These are phyloP conservation scores for Amanita muscaria DNA, from an alignment of 768 basidiomycete genomes.

Conservation along the genomic window DNA sequence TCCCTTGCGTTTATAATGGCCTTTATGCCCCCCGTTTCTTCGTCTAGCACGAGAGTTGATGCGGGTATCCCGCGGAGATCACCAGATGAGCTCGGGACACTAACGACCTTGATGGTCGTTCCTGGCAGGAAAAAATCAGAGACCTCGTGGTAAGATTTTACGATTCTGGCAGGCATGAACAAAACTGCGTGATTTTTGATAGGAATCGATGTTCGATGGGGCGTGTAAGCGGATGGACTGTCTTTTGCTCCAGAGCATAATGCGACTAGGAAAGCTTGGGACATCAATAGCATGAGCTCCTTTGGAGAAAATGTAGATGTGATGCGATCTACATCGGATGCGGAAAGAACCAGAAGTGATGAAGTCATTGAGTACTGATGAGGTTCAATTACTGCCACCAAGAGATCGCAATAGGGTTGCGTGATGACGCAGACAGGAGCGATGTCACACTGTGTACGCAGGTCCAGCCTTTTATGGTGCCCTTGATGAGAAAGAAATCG, in stretches of 20 bases:
- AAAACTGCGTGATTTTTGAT: slow-evolving; percentile 51
- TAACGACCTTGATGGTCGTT: slow-evolving; percentile 76
- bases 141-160: too few relatives aligned
- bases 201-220: slow-evolving; percentile 51
- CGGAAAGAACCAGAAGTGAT: slow-evolving; percentile 58
- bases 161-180: slow-evolving; percentile 77
- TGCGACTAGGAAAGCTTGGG: slow-evolving; percentile 44
- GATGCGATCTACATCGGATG: slow-evolving; percentile 45
- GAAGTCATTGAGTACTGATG: too few relatives aligned
- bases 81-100: slow-evolving; percentile 42
- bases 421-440: too few relatives aligned
- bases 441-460: too few relatives aligned
- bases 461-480: too few relatives aligned
- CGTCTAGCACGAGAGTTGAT: slow-evolving; percentile 70
- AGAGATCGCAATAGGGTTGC: too few relatives aligned
- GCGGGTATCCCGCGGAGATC: slow-evolving; percentile 59
- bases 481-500: too few relatives aligned
- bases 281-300: slow-evolving; percentile 49
- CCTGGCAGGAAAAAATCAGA: slow-evolving; percentile 28
- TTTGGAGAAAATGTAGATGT: slow-evolving; percentile 34
- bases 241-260: slow-evolving; percentile 14
- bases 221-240: slow-evolving; percentile 24
- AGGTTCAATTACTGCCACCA: too few relatives aligned
- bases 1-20: slow-evolving; percentile 72
- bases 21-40: slow-evolving; percentile 55